Evolutionary conservation across 305 asterid species (phyloP).

Genomic region (Salvia sclarea): DNA sequence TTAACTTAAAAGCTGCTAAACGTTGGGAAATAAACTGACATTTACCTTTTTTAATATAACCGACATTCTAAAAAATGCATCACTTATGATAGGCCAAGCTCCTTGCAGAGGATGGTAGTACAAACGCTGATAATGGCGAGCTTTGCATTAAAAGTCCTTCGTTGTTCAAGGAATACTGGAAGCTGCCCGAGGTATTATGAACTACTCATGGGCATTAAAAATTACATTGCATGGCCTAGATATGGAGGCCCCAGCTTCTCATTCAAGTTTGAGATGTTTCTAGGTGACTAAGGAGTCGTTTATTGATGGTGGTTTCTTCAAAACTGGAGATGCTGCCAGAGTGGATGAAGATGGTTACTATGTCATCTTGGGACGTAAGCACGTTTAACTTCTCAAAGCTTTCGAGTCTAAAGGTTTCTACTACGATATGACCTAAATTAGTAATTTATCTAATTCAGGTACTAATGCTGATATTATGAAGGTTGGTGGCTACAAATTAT

Average conservation of each 20-base stretch:
- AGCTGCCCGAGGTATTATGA: slow-evolving; percentile 73
- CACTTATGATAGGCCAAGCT: slow-evolving; percentile 74
- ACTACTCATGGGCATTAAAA: not conserved
- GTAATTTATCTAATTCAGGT: too few species aligned
- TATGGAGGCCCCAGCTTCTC: slow-evolving; percentile 16
- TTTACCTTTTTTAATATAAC: slow-evolving; percentile 2
- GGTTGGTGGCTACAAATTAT: slow-evolving; percentile 94
- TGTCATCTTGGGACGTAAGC: slow-evolving; percentile 95
- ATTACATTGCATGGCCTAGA: too few species aligned
- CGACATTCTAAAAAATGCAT: slow-evolving; percentile 27
- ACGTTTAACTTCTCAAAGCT: not conserved
- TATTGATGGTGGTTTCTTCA: slow-evolving; percentile 82
- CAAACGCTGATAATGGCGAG: slow-evolving; percentile 67
- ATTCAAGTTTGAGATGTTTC: slow-evolving; percentile 19
- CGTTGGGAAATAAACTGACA: too few species aligned
- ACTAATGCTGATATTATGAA: slow-evolving; percentile 98
- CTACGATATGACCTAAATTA: not conserved
- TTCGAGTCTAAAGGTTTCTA: not conserved
- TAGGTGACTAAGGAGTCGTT: slow-evolving; percentile 90
- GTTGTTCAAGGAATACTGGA: slow-evolving; percentile 93
- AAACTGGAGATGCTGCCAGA: slow-evolving; percentile 94
- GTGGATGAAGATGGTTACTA: slow-evolving; percentile 91
- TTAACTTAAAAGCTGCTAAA: too few species aligned
- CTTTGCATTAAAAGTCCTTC: slow-evolving; percentile 94
- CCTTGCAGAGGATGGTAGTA: slow-evolving; percentile 61